Conservation (phyloP, 768 basidiomycete genomes). For the Psilocybe cubensis region DNA sequence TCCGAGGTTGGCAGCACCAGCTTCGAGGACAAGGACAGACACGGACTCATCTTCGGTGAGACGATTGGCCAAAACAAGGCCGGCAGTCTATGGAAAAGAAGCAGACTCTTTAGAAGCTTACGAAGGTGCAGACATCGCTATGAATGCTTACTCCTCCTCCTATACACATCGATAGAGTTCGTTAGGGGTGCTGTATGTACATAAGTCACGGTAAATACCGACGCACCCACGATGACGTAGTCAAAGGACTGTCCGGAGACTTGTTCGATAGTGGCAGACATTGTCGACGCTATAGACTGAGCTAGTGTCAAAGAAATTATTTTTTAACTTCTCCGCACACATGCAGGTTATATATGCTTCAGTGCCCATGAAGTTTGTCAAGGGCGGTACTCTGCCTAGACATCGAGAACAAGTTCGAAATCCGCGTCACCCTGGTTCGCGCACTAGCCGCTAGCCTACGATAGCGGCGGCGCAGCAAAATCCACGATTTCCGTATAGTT, state of each 20-base stretch:
- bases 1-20: not conserved
- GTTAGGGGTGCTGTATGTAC: not conserved
- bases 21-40: conserved; percentile 6
- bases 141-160: conserved; percentile 3
- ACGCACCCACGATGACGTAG: conserved; percentile 1
- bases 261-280: conserved; percentile 2
- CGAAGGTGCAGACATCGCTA: not conserved
- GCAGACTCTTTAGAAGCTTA: not conserved
- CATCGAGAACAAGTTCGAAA: no score
- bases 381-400: no score
- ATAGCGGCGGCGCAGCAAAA: no score
- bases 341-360: not conserved
- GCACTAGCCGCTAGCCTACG: no score
- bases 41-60: conserved; percentile 3
- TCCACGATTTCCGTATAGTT: no score
- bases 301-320: no score
- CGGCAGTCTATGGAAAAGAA: not conserved
- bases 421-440: no score
- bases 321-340: no score
- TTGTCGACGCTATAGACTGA: not conserved
- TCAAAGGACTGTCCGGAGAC: conserved; percentile 6
- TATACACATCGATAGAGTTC: not conserved
- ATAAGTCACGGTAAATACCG: not conserved
- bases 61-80: conserved; percentile 4
- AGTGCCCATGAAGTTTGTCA: not conserved